Base-by-base conservation (phyloP, 805 yeast species). In the Cyberlindnera euphorbiiphila region DNA sequence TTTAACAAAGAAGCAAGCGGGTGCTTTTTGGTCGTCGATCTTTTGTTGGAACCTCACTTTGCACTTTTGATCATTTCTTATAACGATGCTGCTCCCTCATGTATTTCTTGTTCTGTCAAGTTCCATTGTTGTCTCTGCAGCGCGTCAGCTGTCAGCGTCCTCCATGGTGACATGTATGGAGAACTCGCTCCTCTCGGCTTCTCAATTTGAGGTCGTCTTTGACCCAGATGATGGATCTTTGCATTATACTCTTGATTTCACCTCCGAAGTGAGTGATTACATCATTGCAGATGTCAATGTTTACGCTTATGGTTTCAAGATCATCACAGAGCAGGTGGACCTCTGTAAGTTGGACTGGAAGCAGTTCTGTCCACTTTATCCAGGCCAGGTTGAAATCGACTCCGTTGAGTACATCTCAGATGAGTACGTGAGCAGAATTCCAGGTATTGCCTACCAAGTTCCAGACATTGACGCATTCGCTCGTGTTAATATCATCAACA, bases 381-480 rank as follows among this genome's bases (percentile, higher is more conserved):
- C 96, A 0, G 96, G 96, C 22, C 63, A 76, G 26, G 74, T 89
- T 54, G 85, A 84, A 51, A 72, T 89, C 35, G 81, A 83, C 47
- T 77, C 93, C 16, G 64, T 81, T 40, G 74, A 78, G 58, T 76
- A 84, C 45, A 68, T 81, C 19, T 60, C 76, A 14, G 50, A 62
- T 9, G 49, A 54, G 14, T 76, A 79, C 47, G 75, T 71, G 19
- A 57, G 65, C 24, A 60, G 66, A 56, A 75, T 89, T 47, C 97
- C 97, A 1, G 88, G 85, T 9, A 81, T 88, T 45, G 93, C 96
- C 2, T 89, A 75, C 62, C 77, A 88, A 1, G 76, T 93, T 39
- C 99, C 99, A 0, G 96, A 93, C 61, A 68, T 93, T 49, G 99
- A 93, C 54, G 99, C 56, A 3, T 51, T 60, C 71, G 72, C 96